Percentiles rank a stretch among this genome's conserved stretches.
Evolutionary conservation across 2,329 filamentous ascomycete genomes (phyloP).

Genomic region (Zymoseptoria pseudotritici): DNA sequence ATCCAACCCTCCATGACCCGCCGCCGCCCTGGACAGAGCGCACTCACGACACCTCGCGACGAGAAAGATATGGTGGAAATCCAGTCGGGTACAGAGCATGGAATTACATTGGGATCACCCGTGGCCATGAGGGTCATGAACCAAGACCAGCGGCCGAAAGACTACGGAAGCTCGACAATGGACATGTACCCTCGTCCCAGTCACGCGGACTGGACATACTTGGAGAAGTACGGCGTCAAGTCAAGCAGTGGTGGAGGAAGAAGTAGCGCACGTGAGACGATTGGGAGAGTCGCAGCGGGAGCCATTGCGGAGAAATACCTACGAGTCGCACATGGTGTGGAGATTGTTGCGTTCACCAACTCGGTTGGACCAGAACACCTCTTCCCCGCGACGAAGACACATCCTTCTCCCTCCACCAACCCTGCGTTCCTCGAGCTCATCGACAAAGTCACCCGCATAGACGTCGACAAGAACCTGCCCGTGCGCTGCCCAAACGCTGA

Average conservation of each 20-base stretch:
- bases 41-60: slow-evolving; percentile 83
- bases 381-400: slow-evolving; percentile 61
- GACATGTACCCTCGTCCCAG: slow-evolving; percentile 83
- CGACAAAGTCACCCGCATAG: slow-evolving; percentile 61
- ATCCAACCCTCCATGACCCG: slow-evolving; percentile 95
- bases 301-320: slow-evolving; percentile 93
- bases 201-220: slow-evolving; percentile 94
- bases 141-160: slow-evolving; percentile 84
- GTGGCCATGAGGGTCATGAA: slow-evolving; percentile 84
- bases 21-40: slow-evolving; percentile 78
- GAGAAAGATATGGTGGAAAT: slow-evolving; percentile 90
- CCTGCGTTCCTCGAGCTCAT: slow-evolving; percentile 71
- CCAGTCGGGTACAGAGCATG: slow-evolving; percentile 85
- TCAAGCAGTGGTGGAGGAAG: slow-evolving; percentile 83
- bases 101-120: slow-evolving; percentile 81
- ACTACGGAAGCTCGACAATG: slow-evolving; percentile 87
- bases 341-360: slow-evolving; percentile 85
- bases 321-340: slow-evolving; percentile 67
- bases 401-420: slow-evolving; percentile 64
- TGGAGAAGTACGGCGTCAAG: slow-evolving; percentile 95
- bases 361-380: slow-evolving; percentile 75
- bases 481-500: slow-evolving; percentile 74
- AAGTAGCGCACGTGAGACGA: slow-evolving; percentile 89
- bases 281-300: slow-evolving; percentile 80
- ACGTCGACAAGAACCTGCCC: slow-evolving; percentile 77